These are phyloP conservation scores for Xylariaceae sp. DNA, from an alignment of 2,329 filamentous ascomycete genomes.

Conservation along the genomic window DNA sequence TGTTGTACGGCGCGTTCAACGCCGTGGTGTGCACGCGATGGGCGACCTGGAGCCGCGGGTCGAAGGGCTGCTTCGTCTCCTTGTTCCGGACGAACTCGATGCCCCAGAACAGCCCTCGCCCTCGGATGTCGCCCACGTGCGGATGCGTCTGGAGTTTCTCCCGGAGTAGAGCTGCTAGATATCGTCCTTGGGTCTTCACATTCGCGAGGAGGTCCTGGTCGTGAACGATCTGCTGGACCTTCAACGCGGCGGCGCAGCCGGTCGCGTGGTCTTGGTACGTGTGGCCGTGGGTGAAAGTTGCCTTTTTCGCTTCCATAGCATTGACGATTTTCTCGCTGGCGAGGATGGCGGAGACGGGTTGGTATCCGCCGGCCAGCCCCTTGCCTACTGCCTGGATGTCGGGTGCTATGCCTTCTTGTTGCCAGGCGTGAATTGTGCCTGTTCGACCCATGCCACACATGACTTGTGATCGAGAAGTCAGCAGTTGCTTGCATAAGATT, in stretches of 20 bases:
- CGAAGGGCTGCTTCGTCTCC: slow-evolving; percentile 33
- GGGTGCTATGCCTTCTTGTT: neutral
- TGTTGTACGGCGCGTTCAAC: slow-evolving; percentile 14
- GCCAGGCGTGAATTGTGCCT: slow-evolving; percentile 33
- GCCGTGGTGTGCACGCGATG: slow-evolving; percentile 11
- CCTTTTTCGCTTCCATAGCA: slow-evolving; percentile 15
- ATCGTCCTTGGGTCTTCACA: slow-evolving; percentile 25
- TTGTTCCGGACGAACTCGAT: slow-evolving; percentile 42
- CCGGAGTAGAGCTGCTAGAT: slow-evolving; percentile 26
- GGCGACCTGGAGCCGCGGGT: slow-evolving; percentile 10
- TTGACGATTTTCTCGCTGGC: slow-evolving; percentile 47
- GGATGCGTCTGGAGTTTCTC: slow-evolving; percentile 23
- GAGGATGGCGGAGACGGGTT: slow-evolving; percentile 57
- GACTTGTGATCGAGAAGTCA: too few relatives aligned
- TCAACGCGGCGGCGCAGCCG: slow-evolving; percentile 34
- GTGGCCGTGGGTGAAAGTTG: slow-evolving; percentile 53
- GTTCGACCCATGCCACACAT: slow-evolving; percentile 54
- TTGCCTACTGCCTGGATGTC: slow-evolving; percentile 52
- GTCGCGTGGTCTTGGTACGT: slow-evolving; percentile 44
- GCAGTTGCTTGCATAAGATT: too few relatives aligned
- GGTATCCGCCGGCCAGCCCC: slow-evolving; percentile 60
- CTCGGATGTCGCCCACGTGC: slow-evolving; percentile 37
- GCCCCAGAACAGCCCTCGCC: slow-evolving; percentile 41
- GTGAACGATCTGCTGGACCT: slow-evolving; percentile 34
- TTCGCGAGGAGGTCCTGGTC: slow-evolving; percentile 30